phyloP scores from a whole-genome alignment of 331 rosid species.

The Rosa hybrid region DNA sequence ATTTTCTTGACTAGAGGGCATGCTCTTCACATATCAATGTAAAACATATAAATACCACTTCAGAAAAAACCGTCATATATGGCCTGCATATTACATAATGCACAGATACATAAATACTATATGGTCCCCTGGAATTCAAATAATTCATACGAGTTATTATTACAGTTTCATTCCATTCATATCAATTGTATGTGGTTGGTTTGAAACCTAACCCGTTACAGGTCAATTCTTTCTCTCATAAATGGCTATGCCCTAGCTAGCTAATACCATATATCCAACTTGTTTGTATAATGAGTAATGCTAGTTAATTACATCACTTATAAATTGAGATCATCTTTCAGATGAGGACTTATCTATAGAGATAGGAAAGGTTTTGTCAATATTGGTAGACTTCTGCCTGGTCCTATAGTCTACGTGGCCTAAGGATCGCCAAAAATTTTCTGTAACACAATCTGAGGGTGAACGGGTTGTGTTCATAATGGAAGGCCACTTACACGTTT shows the following conservation, averaged over 20 bases:
- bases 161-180: constrained; percentile 10
- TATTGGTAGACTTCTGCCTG: background rate
- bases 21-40: constrained; percentile 20
- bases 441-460: background rate
- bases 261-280: background rate
- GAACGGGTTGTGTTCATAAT: background rate
- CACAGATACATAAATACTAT: background rate
- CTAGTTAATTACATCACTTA: background rate
- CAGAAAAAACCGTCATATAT: constrained; percentile 14
- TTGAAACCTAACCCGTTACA: constrained; percentile 53
- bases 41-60: constrained; percentile 7
- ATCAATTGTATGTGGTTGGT: constrained; percentile 49
- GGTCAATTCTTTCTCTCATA: constrained; percentile 61
- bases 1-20: background rate
- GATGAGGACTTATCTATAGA: background rate
- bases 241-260: constrained; percentile 54
- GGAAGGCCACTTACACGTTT: no score
- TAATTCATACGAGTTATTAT: constrained; percentile 10
- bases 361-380: background rate
- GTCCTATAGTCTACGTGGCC: background rate
- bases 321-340: background rate
- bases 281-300: background rate
- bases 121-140: constrained; percentile 44
- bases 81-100: background rate
- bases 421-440: background rate